Evolutionary conservation across 371 early-diverging fungal genomes (phyloP).

Genomic region (Mucor lusitanicus): DNA sequence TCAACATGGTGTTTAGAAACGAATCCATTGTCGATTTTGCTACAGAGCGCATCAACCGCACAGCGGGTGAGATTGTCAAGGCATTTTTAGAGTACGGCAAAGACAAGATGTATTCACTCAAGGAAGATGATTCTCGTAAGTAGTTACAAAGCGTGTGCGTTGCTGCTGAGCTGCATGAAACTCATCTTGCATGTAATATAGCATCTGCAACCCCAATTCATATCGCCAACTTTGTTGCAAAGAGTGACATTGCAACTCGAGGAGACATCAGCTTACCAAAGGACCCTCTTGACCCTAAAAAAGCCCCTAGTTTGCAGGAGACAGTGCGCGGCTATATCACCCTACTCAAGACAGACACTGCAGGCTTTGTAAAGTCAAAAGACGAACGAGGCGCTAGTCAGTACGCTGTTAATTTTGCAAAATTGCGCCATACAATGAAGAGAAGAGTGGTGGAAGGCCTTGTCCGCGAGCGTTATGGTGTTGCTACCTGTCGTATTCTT

Average conservation of each 20-base stretch:
- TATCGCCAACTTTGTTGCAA: constrained; percentile 55
- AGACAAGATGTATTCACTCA: constrained; percentile 50
- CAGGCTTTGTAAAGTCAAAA: constrained; percentile 65
- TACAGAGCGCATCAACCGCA: constrained; percentile 64
- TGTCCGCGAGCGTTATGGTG: constrained; percentile 75
- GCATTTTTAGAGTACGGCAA: constrained; percentile 59
- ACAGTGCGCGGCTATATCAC: constrained; percentile 66
- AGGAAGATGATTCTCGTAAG: constrained; percentile 58
- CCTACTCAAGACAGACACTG: constrained; percentile 62
- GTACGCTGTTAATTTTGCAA: constrained; percentile 68
- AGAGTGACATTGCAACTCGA: constrained; percentile 42
- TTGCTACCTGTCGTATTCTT: constrained; percentile 72
- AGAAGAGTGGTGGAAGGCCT: constrained; percentile 66
- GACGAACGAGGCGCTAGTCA: constrained; percentile 80
- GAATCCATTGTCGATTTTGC: constrained; percentile 68
- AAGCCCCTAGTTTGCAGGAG: constrained; percentile 48
- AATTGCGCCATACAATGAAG: constrained; percentile 61
- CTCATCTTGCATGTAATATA: constrained; percentile 3
- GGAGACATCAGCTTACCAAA: constrained; percentile 59
- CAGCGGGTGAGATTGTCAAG: constrained; percentile 67
- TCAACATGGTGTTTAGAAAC: constrained; percentile 78
- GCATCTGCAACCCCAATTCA: constrained; percentile 59
- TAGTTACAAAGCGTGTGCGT: neutral
- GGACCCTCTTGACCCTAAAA: constrained; percentile 47
- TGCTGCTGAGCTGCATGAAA: neutral